Evolutionary conservation across 257 asterid genomes (phyloP).

Genomic region (Verbena officinalis): DNA sequence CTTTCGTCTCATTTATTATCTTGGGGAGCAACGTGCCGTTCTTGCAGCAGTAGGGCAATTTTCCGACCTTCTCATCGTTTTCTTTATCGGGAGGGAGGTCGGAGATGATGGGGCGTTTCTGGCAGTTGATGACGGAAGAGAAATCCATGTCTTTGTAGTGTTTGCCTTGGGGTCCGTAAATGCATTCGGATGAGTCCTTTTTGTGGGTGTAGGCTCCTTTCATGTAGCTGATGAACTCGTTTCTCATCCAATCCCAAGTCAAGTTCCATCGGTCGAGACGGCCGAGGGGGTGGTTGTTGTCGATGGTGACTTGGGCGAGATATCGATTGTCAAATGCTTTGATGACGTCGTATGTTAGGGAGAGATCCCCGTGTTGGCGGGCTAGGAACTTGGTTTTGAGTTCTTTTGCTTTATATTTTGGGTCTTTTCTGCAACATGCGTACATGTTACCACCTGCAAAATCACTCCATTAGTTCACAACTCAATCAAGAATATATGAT

Average conservation of each 20-base stretch:
- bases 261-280: constrained; percentile 74
- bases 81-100: constrained; percentile 57
- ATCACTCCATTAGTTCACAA: neutral
- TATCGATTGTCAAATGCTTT: constrained; percentile 45
- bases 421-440: constrained; percentile 58
- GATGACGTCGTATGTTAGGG: constrained; percentile 53
- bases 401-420: constrained; percentile 47
- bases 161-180: constrained; percentile 64
- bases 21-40: constrained; percentile 54
- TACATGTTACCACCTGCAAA: constrained; percentile 47
- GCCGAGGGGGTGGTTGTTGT: constrained; percentile 58
- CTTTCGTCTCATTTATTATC: constrained; percentile 52
- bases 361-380: constrained; percentile 52
- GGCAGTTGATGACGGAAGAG: constrained; percentile 50
- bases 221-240: constrained; percentile 62
- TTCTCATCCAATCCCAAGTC: constrained; percentile 76
- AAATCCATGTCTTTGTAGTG: constrained; percentile 54
- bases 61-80: constrained; percentile 59
- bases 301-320: constrained; percentile 60
- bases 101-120: constrained; percentile 48
- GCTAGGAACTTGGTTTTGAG: constrained; percentile 44
- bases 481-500: no score
- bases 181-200: constrained; percentile 55
- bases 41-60: constrained; percentile 58
- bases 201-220: constrained; percentile 58